Percentiles rank a stretch among this genome's conserved stretches.
phyloP scores from a whole-genome alignment of 176 grass and related monocot genomes.

The Chloris gayana region DNA sequence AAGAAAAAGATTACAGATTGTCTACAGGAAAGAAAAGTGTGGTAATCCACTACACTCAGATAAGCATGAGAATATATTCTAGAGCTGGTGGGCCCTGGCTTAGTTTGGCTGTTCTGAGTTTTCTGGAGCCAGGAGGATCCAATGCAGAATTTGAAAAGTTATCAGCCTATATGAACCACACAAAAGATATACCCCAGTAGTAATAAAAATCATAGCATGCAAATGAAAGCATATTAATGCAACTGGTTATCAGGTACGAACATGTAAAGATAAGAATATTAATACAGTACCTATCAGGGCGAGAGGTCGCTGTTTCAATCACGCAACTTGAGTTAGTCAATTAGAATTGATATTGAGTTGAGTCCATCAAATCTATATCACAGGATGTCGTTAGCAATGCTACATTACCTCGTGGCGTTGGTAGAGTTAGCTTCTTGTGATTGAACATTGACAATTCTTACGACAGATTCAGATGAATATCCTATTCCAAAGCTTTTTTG shows the following conservation, averaged over 20 bases:
- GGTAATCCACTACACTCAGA: constrained; percentile 32
- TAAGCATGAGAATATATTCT: constrained; percentile 49
- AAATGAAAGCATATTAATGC: background rate
- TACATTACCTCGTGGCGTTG: background rate
- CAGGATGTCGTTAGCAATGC: background rate
- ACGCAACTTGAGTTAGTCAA: background rate
- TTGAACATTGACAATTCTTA: background rate
- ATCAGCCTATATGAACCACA: background rate
- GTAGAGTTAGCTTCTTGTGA: background rate
- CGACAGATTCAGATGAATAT: constrained; percentile 3
- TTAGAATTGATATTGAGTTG: background rate
- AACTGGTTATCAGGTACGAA: constrained; percentile 10
- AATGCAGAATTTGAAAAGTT: constrained; percentile 4
- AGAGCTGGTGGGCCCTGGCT: constrained; percentile 33
- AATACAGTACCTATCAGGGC: constrained; percentile 5
- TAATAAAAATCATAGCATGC: background rate
- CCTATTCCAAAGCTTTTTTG: background rate
- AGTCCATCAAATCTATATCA: background rate
- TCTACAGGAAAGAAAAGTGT: constrained; percentile 22
- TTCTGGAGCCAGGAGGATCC: constrained; percentile 13
- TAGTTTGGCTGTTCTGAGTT: constrained; percentile 26
- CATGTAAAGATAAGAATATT: background rate
- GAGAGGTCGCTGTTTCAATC: background rate
- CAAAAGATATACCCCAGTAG: background rate
- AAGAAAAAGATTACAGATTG: constrained; percentile 17